Evolutionary conservation across 1,284 basidiomycete genomes (phyloP).

Genomic region (Cutaneotrichosporon sp.): DNA sequence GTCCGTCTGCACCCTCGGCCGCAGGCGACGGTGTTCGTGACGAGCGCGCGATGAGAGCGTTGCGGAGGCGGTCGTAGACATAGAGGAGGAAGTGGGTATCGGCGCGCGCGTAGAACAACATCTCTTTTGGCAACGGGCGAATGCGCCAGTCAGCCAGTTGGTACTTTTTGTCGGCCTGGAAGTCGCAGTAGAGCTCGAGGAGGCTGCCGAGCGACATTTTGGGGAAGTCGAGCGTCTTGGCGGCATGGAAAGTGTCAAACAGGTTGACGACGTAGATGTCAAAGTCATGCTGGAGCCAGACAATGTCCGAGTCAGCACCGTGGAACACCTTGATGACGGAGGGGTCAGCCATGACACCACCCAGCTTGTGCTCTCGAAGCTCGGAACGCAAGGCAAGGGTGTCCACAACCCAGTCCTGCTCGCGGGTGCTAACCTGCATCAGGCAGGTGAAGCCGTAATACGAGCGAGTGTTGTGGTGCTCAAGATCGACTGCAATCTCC

Average conservation of each 20-base stretch:
- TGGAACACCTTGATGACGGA: conserved; percentile 87
- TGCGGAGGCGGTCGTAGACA: conserved; percentile 89
- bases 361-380: conserved; percentile 58
- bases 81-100: conserved; percentile 94
- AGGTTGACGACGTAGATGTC: conserved; percentile 89
- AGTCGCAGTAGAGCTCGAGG: conserved; percentile 85
- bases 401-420: conserved; percentile 85
- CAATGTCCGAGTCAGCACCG: conserved; percentile 88
- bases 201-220: conserved; percentile 79
- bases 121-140: conserved; percentile 79
- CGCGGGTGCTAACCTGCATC: conserved; percentile 86
- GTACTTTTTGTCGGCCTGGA: conserved; percentile 91
- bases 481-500: conserved; percentile 91
- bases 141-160: conserved; percentile 97
- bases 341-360: conserved; percentile 75
- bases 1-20: conserved; percentile 4
- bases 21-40: conserved; percentile 40
- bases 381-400: conserved; percentile 73
- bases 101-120: conserved; percentile 88
- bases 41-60: conserved; percentile 67
- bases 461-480: conserved; percentile 83
- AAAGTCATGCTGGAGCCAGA: conserved; percentile 96
- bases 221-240: conserved; percentile 78
- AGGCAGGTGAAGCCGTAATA: conserved; percentile 87
- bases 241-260: conserved; percentile 96